Percentiles rank a stretch among this genome's conserved stretches.
phyloP scores from a whole-genome alignment of 1,284 basidiomycete genomes.

The Hemileccinum hortonii region DNA sequence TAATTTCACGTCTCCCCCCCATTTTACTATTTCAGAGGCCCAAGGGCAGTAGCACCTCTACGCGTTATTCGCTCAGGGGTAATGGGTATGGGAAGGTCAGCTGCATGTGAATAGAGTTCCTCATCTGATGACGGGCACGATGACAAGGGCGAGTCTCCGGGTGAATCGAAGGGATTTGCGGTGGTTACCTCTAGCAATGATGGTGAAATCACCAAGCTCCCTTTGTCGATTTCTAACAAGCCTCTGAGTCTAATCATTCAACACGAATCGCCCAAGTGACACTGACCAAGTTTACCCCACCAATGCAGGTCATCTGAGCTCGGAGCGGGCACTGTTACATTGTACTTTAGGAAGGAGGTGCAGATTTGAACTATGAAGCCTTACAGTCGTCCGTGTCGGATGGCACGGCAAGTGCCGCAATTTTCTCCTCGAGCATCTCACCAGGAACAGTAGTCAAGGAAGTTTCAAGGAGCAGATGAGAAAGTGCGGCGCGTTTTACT shows the following conservation, averaged over 20 bases:
- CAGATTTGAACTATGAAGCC: conserved; percentile 2
- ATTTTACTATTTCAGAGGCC: conserved; percentile 14
- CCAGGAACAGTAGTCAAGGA: conserved; percentile 58
- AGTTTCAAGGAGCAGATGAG: conserved; percentile 66
- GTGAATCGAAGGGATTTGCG: conserved; percentile 70
- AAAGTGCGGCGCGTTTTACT: conserved; percentile 68
- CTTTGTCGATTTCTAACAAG: conserved; percentile 57
- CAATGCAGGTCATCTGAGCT: conserved; percentile 72
- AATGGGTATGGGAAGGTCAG: conserved; percentile 63
- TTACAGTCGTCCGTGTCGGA: conserved; percentile 41
- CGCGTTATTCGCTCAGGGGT: conserved; percentile 40
- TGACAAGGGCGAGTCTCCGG: conserved; percentile 58
- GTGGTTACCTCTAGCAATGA: conserved; percentile 40
- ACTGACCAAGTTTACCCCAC: conserved; percentile 72
- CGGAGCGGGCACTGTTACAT: conserved; percentile 65
- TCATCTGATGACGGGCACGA: conserved; percentile 82
- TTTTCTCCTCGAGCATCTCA: conserved; percentile 70
- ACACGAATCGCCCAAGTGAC: background rate
- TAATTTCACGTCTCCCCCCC: background rate
- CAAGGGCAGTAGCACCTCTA: conserved; percentile 16
- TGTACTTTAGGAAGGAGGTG: conserved; percentile 9
- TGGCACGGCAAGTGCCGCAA: conserved; percentile 50
- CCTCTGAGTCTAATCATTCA: conserved; percentile 3
- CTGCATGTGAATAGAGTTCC: conserved; percentile 71
- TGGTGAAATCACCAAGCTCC: conserved; percentile 48